A percentile compares a stretch with the other conserved stretches of the same genome.
phyloP scores from a whole-genome alignment of 2,329 filamentous ascomycete species.

The Talaromyces sp. region DNA sequence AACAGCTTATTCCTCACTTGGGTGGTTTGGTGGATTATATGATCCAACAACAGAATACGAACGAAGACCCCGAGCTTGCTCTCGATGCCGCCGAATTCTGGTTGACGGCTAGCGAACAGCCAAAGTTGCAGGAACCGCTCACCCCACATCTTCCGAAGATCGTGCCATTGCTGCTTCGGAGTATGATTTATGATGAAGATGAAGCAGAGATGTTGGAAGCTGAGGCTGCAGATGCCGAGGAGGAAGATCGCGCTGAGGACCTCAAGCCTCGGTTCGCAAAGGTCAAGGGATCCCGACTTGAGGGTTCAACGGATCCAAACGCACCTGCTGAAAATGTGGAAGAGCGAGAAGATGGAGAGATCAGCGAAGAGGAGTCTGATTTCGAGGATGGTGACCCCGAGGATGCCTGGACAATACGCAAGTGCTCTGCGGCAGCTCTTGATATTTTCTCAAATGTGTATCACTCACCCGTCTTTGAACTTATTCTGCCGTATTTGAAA shows the following conservation, averaged over 20 bases:
- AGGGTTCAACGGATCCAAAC: slow-evolving; percentile 42
- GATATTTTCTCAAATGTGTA: slow-evolving; percentile 93
- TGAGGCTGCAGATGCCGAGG: slow-evolving; percentile 81
- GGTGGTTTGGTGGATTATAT: slow-evolving; percentile 87
- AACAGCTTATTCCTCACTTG: slow-evolving; percentile 86
- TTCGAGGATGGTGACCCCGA: slow-evolving; percentile 73
- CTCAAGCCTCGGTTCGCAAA: slow-evolving; percentile 91
- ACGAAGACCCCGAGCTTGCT: slow-evolving; percentile 79
- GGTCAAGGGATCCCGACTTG: slow-evolving; percentile 54
- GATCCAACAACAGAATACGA: slow-evolving; percentile 75
- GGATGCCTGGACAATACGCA: slow-evolving; percentile 89
- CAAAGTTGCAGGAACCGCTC: slow-evolving; percentile 68
- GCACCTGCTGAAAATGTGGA: slow-evolving; percentile 44
- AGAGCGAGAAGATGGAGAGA: slow-evolving; percentile 59
- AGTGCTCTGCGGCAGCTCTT: slow-evolving; percentile 91
- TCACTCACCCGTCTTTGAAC: slow-evolving; percentile 77
- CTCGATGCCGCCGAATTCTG: slow-evolving; percentile 97
- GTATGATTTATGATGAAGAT: slow-evolving; percentile 95
- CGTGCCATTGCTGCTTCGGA: slow-evolving; percentile 82
- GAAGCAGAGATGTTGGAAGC: slow-evolving; percentile 80
- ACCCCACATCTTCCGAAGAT: slow-evolving; percentile 76
- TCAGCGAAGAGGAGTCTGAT: slow-evolving; percentile 81
- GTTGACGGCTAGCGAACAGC: slow-evolving; percentile 86
- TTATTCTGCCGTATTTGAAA: slow-evolving; percentile 86
- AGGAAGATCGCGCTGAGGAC: slow-evolving; percentile 84